Conservation (phyloP, 495 filamentous ascomycete genomes). For the Aspergillus baeticus region DNA sequence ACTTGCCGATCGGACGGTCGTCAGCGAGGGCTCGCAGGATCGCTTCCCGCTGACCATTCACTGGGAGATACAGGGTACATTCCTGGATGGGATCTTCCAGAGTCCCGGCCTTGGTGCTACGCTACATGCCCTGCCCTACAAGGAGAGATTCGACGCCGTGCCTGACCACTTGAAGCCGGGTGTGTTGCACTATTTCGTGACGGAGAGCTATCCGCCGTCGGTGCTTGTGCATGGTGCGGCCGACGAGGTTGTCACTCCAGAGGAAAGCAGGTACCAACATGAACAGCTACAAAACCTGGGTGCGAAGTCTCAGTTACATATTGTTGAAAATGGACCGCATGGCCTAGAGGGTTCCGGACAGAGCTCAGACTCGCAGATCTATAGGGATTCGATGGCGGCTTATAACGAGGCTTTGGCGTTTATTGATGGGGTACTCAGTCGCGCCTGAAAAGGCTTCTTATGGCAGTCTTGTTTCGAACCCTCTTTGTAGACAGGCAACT, state of each 20-base stretch:
- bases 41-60: conserved; percentile 18
- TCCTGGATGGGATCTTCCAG: conserved; percentile 20
- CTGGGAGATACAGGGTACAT: conserved; percentile 19
- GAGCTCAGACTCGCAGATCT: conserved; percentile 12
- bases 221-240: conserved; percentile 32
- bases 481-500: too few species aligned
- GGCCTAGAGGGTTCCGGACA: too few species aligned
- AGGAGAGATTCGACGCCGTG: conserved; percentile 13
- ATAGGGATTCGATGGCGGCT: conserved; percentile 15
- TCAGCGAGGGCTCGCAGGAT: neutral
- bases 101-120: conserved; percentile 13
- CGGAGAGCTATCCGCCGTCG: conserved; percentile 28
- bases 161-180: conserved; percentile 19
- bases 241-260: conserved; percentile 27
- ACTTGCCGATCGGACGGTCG: too few species aligned
- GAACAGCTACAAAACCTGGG: too few species aligned
- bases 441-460: too few species aligned
- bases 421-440: conserved; percentile 13
- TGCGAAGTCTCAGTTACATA: too few species aligned
- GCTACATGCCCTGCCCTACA: conserved; percentile 14
- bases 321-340: too few species aligned
- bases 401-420: conserved; percentile 15
- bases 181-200: conserved; percentile 32
- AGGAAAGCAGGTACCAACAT: conserved; percentile 24
- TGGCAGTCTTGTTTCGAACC: too few species aligned